Base-by-base conservation (phyloP, 192 early-diverging fungal genomes). In the Coemansia furcata region DNA sequence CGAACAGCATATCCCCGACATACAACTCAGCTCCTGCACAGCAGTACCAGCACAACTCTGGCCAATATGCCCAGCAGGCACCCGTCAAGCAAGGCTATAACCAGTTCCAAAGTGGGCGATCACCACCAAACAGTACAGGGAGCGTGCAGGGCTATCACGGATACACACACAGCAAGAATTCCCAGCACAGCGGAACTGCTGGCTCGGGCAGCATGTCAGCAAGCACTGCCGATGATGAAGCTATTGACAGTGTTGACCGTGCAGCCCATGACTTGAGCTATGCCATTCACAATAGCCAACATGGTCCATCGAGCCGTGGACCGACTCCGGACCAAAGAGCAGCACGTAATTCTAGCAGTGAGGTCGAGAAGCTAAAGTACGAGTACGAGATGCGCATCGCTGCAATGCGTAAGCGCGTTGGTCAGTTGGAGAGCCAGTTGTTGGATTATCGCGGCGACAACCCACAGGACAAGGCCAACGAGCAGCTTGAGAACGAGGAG, bases 381-480 rank as follows among this genome's bases (percentile, higher is more conserved):
- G 91, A 90, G 57, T 90, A 91, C 57, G 90, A 92, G 66, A 78
- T 79, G 49, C 85, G 86, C 33, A 72, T 91, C 4, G 54, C 70
- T 7, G 77, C 81, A 11, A 80, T 93, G 72, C 85, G 87, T 42
- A 88, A 85, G 63, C 79, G 89, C 33, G 82, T 92, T 21, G 85
- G 88, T 46, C 85, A 91, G 68, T 72, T 93, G 39, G 89, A 92
- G 66, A 82, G 81, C 58, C 85, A 90, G 47, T 61, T 87, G 32
- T 66, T 84, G 57, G 84, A 84, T 47, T 60, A 74, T 35, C 72
- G 80, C 44, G 70, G 71, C 39, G 76, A 85, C 35, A 63, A 77
- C 46, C 64, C 67, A 11, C 67, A 73, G 26, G 67, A 62, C 54
- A 68, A 60, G 42, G 42, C 66, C 19, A 64, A 57, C 26, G 84